Percentiles rank a stretch among this genome's conserved stretches.
Conservation (phyloP, 208 protist genomes). For the Leishmania turanica region DNA sequence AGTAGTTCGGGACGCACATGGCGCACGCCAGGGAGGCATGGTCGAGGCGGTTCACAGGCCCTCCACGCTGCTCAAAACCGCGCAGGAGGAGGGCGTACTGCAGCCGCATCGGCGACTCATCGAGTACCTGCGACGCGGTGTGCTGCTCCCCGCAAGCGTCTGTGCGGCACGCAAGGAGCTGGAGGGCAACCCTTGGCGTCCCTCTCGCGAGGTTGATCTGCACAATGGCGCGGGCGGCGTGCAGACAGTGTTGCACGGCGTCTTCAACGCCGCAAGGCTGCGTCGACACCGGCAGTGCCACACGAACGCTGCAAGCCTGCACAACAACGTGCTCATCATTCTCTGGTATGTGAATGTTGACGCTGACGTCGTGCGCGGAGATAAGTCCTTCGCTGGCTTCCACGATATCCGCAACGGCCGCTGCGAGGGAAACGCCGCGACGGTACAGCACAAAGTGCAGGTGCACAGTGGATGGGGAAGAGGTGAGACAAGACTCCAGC, state of each 20-base stretch:
- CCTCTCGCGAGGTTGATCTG: slow-evolving; percentile 22
- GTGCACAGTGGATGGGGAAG: slow-evolving; percentile 19
- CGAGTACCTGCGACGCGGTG: slow-evolving; percentile 1
- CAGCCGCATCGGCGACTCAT: slow-evolving; percentile 25
- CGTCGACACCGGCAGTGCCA: slow-evolving; percentile 17
- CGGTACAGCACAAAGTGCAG: slow-evolving; percentile 79
- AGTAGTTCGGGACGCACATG: slow-evolving; percentile 71
- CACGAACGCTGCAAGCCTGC: slow-evolving; percentile 53
- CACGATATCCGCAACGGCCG: slow-evolving; percentile 35
- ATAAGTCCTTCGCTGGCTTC: slow-evolving; percentile 36
- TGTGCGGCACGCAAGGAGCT: slow-evolving; percentile 26
- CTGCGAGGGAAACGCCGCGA: slow-evolving; percentile 37
- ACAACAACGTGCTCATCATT: slow-evolving; percentile 46
- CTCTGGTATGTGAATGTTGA: slow-evolving; percentile 15
- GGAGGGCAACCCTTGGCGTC: slow-evolving; percentile 15
- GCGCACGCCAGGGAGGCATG: slow-evolving; percentile 27
- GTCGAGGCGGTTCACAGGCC: slow-evolving; percentile 37
- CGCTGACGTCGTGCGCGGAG: slow-evolving; percentile 6
- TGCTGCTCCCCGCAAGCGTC: slow-evolving; percentile 15
- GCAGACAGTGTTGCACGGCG: slow-evolving; percentile 34
- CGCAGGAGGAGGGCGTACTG: slow-evolving; percentile 78
- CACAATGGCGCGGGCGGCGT: slow-evolving; percentile 27
- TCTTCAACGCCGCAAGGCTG: slow-evolving; percentile 10
- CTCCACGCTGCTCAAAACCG: slow-evolving; percentile 43
- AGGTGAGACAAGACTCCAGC: slow-evolving; percentile 16